Evolutionary conservation across 345 rosid genomes (phyloP).

Genomic region (Schrenkiella parvula): DNA sequence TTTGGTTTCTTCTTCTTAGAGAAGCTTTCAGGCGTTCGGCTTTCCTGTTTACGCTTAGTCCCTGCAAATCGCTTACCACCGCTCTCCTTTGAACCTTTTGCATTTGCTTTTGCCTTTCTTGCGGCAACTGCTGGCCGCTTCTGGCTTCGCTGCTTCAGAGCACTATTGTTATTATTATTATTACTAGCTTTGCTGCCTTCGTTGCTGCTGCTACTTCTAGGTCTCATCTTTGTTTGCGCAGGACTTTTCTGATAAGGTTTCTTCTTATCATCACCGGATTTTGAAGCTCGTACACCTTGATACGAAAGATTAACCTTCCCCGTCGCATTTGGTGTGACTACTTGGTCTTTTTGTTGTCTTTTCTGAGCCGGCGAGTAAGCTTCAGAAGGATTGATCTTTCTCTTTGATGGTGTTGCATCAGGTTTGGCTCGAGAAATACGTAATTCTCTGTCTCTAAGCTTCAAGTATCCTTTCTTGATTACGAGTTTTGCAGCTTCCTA

Average conservation of each 20-base stretch:
- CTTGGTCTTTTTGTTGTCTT: slow-evolving; percentile 35
- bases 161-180: slow-evolving; percentile 35
- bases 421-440: slow-evolving; percentile 57
- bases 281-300: slow-evolving; percentile 85
- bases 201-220: slow-evolving; percentile 31
- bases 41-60: slow-evolving; percentile 65
- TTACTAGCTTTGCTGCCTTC: slow-evolving; percentile 6
- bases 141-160: slow-evolving; percentile 33
- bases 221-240: slow-evolving; percentile 33
- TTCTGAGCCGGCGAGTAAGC: slow-evolving; percentile 44
- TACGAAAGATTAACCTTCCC: slow-evolving; percentile 47
- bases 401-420: slow-evolving; percentile 67
- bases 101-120: slow-evolving; percentile 66
- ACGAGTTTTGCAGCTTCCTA: slow-evolving; percentile 81
- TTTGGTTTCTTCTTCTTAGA: slow-evolving; percentile 55
- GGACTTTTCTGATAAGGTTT: slow-evolving; percentile 31
- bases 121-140: slow-evolving; percentile 88
- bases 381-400: slow-evolving; percentile 41
- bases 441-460: slow-evolving; percentile 73
- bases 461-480: slow-evolving; percentile 55
- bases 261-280: slow-evolving; percentile 57
- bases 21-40: slow-evolving; percentile 53
- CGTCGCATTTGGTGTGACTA: slow-evolving; percentile 40
- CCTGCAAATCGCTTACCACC: slow-evolving; percentile 46
- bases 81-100: slow-evolving; percentile 30